A percentile compares a stretch with the other conserved stretches of the same genome.
Evolutionary conservation across 1,284 basidiomycete species (phyloP).

Genomic region (Mycena citricolor): DNA sequence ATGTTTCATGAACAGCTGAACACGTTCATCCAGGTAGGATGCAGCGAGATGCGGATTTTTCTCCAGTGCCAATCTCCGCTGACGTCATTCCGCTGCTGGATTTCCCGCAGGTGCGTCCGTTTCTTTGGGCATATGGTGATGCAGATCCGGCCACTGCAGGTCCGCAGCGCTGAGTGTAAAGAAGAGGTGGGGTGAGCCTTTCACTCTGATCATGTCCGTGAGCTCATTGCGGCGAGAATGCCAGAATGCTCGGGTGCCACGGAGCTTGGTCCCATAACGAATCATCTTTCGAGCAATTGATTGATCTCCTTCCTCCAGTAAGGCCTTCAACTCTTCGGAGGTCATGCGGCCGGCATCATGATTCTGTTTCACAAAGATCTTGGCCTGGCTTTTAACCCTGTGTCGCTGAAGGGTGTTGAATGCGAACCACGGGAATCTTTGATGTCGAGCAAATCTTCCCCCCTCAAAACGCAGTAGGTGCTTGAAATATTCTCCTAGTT

Average conservation of each 20-base stretch:
- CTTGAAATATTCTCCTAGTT: constrained; percentile 18
- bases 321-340: constrained; percentile 16
- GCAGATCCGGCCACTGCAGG: constrained; percentile 30
- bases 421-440: constrained; percentile 24
- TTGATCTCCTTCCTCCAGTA: constrained; percentile 21
- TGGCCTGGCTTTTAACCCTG: constrained; percentile 17
- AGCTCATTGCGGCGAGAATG: constrained; percentile 21
- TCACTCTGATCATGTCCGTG: constrained; percentile 21
- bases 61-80: constrained; percentile 22
- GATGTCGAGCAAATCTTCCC: constrained; percentile 25
- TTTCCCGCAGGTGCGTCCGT: constrained; percentile 10
- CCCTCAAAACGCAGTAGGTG: constrained; percentile 22
- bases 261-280: constrained; percentile 20
- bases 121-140: constrained; percentile 28
- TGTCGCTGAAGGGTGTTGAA: constrained; percentile 23
- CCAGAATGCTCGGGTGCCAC: constrained; percentile 26
- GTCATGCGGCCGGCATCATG: constrained; percentile 20
- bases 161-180: constrained; percentile 30
- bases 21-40: constrained; percentile 26
- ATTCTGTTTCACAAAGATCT: constrained; percentile 20
- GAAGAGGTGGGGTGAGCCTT: constrained; percentile 27
- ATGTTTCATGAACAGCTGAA: constrained; percentile 22
- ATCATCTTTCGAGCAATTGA: constrained; percentile 20
- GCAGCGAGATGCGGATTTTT: constrained; percentile 28
- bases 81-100: constrained; percentile 11